A percentile compares a stretch with the other conserved stretches of the same genome.
These are phyloP conservation scores for Coemansia sp. DNA, from an alignment of 192 early-diverging fungal genomes.

Conservation along the genomic window DNA sequence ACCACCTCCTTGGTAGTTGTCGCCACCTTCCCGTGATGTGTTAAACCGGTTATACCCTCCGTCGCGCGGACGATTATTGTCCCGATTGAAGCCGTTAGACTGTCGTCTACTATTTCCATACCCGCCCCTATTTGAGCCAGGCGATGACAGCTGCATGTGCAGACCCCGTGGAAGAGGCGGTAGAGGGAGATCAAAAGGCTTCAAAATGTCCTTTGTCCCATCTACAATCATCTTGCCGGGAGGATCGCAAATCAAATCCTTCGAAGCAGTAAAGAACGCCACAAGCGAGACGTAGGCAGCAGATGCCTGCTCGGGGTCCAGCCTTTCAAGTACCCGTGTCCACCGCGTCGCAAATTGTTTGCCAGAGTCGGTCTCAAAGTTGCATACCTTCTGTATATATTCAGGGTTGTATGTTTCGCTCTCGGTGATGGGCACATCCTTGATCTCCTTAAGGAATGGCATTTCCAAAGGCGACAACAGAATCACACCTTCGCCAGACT, in stretches of 20 bases:
- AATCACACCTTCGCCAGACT: conserved; percentile 81
- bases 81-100: not conserved
- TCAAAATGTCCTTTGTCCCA: conserved; percentile 6
- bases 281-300: conserved; percentile 53
- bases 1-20: not conserved
- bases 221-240: conserved; percentile 24
- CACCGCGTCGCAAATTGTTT: conserved; percentile 36
- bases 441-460: conserved; percentile 63
- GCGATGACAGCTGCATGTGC: not conserved
- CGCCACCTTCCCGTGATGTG: not conserved
- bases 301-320: conserved; percentile 31
- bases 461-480: conserved; percentile 79
- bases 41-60: not conserved
- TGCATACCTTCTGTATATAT: conserved; percentile 22
- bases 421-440: conserved; percentile 60
- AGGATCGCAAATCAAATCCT: conserved; percentile 18
- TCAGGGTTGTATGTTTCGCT: conserved; percentile 42
- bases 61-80: not conserved
- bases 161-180: conserved; percentile 21
- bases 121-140: not conserved
- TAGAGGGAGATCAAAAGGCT: conserved; percentile 26
- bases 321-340: conserved; percentile 11
- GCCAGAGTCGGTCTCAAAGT: conserved; percentile 19
- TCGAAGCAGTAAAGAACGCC: conserved; percentile 30
- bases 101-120: not conserved